Evolutionary conservation across 2,329 filamentous ascomycete genomes (phyloP).

Genomic region (Thielaviopsis punctulata): DNA sequence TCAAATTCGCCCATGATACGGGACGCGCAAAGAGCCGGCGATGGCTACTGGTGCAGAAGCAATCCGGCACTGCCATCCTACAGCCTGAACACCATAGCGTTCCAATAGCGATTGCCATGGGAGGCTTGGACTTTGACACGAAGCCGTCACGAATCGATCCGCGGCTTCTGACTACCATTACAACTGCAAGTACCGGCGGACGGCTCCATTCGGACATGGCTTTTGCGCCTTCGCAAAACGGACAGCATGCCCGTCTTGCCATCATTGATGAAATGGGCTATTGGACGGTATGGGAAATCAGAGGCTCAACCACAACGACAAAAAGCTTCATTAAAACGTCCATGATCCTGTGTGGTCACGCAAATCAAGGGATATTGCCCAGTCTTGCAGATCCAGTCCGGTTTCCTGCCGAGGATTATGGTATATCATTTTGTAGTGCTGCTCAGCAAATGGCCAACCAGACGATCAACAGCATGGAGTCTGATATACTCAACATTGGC

Average conservation of each 20-base stretch:
- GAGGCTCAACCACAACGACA: constrained; percentile 20
- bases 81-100: constrained; percentile 30
- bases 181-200: constrained; percentile 33
- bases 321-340: constrained; percentile 20
- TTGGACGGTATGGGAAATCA: constrained; percentile 53
- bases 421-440: constrained; percentile 23
- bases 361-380: constrained; percentile 22
- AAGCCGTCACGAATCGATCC: constrained; percentile 34
- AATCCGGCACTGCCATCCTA: constrained; percentile 32
- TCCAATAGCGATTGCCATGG: constrained; percentile 17
- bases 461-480: not conserved
- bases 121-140: constrained; percentile 12
- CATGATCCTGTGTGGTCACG: constrained; percentile 26
- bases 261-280: constrained; percentile 46
- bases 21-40: constrained; percentile 21
- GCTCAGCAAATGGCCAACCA: not conserved
- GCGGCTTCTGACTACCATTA: constrained; percentile 37
- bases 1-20: constrained; percentile 30
- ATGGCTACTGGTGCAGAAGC: constrained; percentile 38
- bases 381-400: constrained; percentile 19
- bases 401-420: constrained; percentile 23
- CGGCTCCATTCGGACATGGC: constrained; percentile 42
- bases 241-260: constrained; percentile 42
- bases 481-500: not conserved
- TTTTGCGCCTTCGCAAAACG: constrained; percentile 37